These are phyloP conservation scores for Carex cristatella DNA, from an alignment of 176 grass and related monocot species.

Conservation along the genomic window DNA sequence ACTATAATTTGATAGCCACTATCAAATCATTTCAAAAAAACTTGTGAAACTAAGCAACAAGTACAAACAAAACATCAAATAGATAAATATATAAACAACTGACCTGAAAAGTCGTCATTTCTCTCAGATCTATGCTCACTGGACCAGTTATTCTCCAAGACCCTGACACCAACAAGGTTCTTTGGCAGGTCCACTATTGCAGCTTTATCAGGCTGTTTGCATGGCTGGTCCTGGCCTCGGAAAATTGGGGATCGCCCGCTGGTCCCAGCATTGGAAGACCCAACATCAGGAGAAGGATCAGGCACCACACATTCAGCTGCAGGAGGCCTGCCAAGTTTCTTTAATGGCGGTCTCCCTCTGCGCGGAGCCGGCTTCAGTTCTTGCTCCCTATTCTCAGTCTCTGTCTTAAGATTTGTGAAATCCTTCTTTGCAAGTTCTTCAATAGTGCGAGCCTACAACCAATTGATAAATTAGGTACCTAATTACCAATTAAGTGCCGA, in stretches of 20 bases:
- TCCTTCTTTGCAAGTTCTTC: constrained; percentile 98
- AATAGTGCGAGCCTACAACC: constrained; percentile 71
- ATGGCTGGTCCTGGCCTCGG: constrained; percentile 33
- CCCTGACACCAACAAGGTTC: constrained; percentile 49
- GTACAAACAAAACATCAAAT: not conserved
- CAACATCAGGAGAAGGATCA: constrained; percentile 42
- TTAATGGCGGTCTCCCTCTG: constrained; percentile 72
- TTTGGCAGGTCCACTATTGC: constrained; percentile 33
- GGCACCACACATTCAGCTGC: constrained; percentile 35
- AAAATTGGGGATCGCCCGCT: constrained; percentile 20
- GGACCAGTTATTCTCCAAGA: constrained; percentile 47
- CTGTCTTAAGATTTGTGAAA: constrained; percentile 88
- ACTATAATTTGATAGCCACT: not conserved
- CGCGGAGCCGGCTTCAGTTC: constrained; percentile 57
- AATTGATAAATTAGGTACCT: not conserved
- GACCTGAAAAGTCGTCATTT: constrained; percentile 71
- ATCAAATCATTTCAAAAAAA: too few relatives aligned
- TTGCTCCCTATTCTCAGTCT: constrained; percentile 75
- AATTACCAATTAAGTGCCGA: not conserved
- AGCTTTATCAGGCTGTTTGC: constrained; percentile 37
- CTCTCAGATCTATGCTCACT: constrained; percentile 39
- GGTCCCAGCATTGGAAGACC: constrained; percentile 44
- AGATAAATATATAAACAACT: not conserved
- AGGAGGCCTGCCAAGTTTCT: constrained; percentile 62
- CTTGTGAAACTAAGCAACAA: not conserved